phyloP scores from a whole-genome alignment of 345 rosid genomes.

The Pugionium cornutum region DNA sequence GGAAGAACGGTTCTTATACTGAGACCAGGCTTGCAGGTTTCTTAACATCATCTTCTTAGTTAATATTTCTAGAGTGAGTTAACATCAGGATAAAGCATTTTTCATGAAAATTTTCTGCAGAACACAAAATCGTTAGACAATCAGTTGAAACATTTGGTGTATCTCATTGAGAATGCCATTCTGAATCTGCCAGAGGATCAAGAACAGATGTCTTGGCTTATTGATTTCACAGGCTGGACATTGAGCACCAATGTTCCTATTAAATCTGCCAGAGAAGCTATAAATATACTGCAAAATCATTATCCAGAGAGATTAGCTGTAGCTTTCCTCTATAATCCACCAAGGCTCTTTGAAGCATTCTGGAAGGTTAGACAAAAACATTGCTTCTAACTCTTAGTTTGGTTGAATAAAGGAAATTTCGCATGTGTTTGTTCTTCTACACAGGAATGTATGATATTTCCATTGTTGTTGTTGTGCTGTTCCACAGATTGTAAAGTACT shows the following conservation, averaged over 20 bases:
- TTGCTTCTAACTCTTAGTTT: conserved; percentile 1
- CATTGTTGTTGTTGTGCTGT: background rate
- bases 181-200: conserved; percentile 87
- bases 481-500: conserved; percentile 80
- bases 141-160: conserved; percentile 78
- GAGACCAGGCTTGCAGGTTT: conserved; percentile 89
- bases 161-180: conserved; percentile 87
- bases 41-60: background rate
- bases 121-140: conserved; percentile 69
- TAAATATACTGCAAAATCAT: conserved; percentile 74
- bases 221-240: conserved; percentile 92
- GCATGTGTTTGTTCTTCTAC: background rate
- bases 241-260: conserved; percentile 67
- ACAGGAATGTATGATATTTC: background rate
- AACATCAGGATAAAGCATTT: conserved; percentile 7
- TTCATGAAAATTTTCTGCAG: conserved; percentile 46
- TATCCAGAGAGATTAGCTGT: conserved; percentile 92
- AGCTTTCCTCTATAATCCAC: conserved; percentile 93
- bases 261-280: conserved; percentile 76
- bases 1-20: conserved; percentile 86
- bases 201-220: conserved; percentile 92
- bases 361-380: conserved; percentile 74
- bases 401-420: background rate
- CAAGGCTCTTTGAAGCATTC: conserved; percentile 89
- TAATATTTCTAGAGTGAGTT: background rate